Evolutionary conservation across 2,329 filamentous ascomycete species (phyloP).

Genomic region (Anthostomella pinea): DNA sequence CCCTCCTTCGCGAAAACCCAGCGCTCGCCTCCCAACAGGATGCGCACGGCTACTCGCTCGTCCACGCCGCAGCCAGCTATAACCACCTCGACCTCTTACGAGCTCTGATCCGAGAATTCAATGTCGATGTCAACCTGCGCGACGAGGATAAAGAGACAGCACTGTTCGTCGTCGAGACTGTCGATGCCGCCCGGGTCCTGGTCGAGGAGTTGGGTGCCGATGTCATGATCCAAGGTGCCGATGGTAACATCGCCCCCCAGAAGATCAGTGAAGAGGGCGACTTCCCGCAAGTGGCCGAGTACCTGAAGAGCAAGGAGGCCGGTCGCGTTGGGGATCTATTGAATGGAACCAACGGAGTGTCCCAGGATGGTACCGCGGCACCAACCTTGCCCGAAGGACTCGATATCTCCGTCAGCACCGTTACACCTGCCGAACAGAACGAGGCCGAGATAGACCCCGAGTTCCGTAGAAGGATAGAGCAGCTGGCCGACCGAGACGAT

Average conservation of each 20-base stretch:
- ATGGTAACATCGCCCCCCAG: slow-evolving; percentile 77
- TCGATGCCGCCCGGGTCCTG: slow-evolving; percentile 73
- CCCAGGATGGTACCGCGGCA: slow-evolving; percentile 36
- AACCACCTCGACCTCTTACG: slow-evolving; percentile 79
- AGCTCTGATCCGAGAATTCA: slow-evolving; percentile 69
- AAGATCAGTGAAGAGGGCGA: slow-evolving; percentile 78
- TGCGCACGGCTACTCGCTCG: slow-evolving; percentile 86
- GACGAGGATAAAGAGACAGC: slow-evolving; percentile 94
- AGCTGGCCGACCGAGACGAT: slow-evolving; percentile 78
- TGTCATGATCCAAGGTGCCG: slow-evolving; percentile 60
- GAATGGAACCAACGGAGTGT: slow-evolving; percentile 26
- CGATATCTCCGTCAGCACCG: slow-evolving; percentile 72
- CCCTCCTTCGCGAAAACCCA: slow-evolving; percentile 71
- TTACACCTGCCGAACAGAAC: slow-evolving; percentile 60
- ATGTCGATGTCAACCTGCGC: slow-evolving; percentile 74
- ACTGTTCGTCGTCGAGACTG: slow-evolving; percentile 86
- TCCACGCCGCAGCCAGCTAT: slow-evolving; percentile 93
- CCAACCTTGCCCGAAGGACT: slow-evolving; percentile 73
- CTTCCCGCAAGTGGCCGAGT: slow-evolving; percentile 71
- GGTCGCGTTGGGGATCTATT: slow-evolving; percentile 26
- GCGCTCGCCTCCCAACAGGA: slow-evolving; percentile 79
- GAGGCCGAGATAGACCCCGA: slow-evolving; percentile 71
- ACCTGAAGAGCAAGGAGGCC: slow-evolving; percentile 49
- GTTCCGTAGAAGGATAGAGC: slow-evolving; percentile 82
- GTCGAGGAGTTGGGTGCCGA: slow-evolving; percentile 81